phyloP scores from a whole-genome alignment of 2,329 filamentous ascomycete species.

The Fusarium sp. region DNA sequence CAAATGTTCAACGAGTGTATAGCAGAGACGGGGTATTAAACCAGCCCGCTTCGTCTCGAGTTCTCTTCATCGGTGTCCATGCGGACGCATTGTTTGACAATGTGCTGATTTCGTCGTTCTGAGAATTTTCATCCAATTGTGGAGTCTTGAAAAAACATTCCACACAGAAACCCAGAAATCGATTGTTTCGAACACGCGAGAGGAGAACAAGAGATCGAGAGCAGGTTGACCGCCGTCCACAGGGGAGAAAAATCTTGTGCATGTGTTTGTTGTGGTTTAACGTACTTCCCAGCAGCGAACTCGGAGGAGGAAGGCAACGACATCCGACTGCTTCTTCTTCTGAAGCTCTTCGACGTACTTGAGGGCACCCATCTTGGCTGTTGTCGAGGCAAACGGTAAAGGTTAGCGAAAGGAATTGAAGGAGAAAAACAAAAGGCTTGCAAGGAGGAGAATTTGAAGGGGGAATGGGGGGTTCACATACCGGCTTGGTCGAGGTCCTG shows the following conservation, averaged over 20 bases:
- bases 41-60: slow-evolving; percentile 19
- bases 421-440: slow-evolving; percentile 3
- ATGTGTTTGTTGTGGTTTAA: slow-evolving; percentile 56
- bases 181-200: slow-evolving; percentile 19
- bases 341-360: slow-evolving; percentile 99
- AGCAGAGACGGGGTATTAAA: slow-evolving; percentile 63
- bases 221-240: slow-evolving; percentile 50
- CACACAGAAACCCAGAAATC: slow-evolving; percentile 9
- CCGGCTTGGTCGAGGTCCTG: slow-evolving; percentile 54
- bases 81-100: neutral
- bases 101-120: neutral
- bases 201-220: slow-evolving; percentile 36
- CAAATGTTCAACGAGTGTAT: slow-evolving; percentile 99
- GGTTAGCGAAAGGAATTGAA: slow-evolving; percentile 41
- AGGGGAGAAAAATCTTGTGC: slow-evolving; percentile 45
- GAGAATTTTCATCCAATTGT: slow-evolving; percentile 35
- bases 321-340: slow-evolving; percentile 99
- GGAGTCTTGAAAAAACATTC: slow-evolving; percentile 20
- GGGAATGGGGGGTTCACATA: slow-evolving; percentile 44
- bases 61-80: slow-evolving; percentile 11
- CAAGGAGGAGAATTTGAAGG: neutral
- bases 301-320: slow-evolving; percentile 99
- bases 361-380: slow-evolving; percentile 95
- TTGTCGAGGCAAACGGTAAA: slow-evolving; percentile 35
- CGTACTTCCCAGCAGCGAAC: slow-evolving; percentile 99